phyloP scores from a whole-genome alignment of 2,329 filamentous ascomycete species.

The Diplodia mutila region DNA sequence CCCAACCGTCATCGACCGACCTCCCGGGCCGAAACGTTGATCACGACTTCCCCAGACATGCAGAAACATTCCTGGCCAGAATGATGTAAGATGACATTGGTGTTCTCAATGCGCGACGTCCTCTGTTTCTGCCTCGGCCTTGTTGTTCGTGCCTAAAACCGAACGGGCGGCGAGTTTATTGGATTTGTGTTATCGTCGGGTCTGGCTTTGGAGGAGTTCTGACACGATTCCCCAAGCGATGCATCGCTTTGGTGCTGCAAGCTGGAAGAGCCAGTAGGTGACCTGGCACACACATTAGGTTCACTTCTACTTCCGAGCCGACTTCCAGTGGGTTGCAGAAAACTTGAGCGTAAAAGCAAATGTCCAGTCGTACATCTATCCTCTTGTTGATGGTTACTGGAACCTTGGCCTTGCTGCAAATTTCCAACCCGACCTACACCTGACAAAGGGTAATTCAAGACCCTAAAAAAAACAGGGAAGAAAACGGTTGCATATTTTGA shows the following conservation, averaged over 20 bases:
- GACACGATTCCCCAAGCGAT: neutral
- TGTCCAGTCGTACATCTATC: too few species aligned
- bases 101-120: neutral
- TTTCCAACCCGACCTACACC: too few species aligned
- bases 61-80: neutral
- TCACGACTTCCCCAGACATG: neutral
- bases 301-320: too few species aligned
- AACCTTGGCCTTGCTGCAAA: too few species aligned
- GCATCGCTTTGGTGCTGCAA: neutral
- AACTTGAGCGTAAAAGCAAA: too few species aligned
- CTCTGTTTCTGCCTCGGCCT: neutral
- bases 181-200: neutral
- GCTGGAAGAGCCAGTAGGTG: too few species aligned
- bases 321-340: too few species aligned
- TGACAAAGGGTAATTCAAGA: too few species aligned
- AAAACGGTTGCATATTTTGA: too few species aligned
- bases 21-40: slow-evolving; percentile 6
- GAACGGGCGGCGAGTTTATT: neutral
- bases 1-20: slow-evolving; percentile 3
- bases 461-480: too few species aligned
- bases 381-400: too few species aligned
- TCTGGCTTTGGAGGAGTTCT: neutral
- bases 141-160: neutral
- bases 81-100: slow-evolving; percentile 19
- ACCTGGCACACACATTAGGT: too few species aligned